These are phyloP conservation scores for Tylopilus sp. DNA, from an alignment of 1,284 basidiomycete genomes.

Conservation along the genomic window DNA sequence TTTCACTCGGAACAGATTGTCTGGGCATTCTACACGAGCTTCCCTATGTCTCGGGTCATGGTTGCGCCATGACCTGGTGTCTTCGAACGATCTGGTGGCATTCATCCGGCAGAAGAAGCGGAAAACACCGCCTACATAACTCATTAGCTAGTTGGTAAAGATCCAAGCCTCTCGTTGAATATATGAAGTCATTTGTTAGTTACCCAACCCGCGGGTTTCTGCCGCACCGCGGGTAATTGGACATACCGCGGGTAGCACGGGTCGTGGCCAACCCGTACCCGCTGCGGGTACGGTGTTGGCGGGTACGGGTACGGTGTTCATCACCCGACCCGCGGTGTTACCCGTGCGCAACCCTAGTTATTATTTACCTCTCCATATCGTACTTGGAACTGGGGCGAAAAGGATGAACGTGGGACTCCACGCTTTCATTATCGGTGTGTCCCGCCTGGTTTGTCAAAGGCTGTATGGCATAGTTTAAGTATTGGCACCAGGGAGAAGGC, in stretches of 20 bases:
- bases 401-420: too few relatives aligned
- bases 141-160: too few relatives aligned
- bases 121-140: not conserved
- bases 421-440: too few relatives aligned
- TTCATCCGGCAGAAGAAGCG: not conserved
- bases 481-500: too few relatives aligned
- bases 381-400: too few relatives aligned
- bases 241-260: not conserved
- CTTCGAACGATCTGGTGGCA: not conserved
- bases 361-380: too few relatives aligned
- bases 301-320: too few relatives aligned
- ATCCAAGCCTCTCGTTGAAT: too few relatives aligned
- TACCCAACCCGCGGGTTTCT: too few relatives aligned
- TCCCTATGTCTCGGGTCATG: not conserved
- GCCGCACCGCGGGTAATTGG: not conserved
- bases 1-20: not conserved
- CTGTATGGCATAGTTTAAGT: not conserved
- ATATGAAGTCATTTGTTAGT: too few relatives aligned
- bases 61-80: not conserved
- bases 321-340: too few relatives aligned
- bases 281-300: not conserved
- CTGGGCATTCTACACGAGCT: not conserved
- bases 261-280: constrained; percentile 7
- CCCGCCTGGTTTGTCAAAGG: not conserved
- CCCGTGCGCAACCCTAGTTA: too few relatives aligned